Evolutionary conservation across 2,329 filamentous ascomycete species (phyloP).

Genomic region (Davidsoniella neocaledoniae): DNA sequence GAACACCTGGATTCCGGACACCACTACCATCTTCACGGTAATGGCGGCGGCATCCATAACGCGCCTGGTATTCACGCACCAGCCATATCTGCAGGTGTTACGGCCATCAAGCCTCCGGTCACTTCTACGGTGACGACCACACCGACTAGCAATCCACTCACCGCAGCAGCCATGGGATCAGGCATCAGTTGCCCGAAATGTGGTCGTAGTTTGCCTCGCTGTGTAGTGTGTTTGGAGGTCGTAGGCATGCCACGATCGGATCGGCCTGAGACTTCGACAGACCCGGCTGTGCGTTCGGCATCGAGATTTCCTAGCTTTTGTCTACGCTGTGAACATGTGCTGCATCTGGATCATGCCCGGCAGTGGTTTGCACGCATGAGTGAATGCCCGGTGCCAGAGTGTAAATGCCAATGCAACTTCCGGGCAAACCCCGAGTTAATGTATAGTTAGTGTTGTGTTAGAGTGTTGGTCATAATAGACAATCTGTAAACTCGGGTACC

Average conservation of each 20-base stretch:
- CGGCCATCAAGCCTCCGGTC: constrained; percentile 13
- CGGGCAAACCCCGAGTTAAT: constrained; percentile 41
- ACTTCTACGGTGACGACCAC: too few species aligned
- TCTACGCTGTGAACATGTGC: constrained; percentile 48
- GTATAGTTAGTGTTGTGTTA: constrained; percentile 21
- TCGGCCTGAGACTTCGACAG: constrained; percentile 33
- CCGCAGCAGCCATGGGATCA: constrained; percentile 37
- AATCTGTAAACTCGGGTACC: too few species aligned
- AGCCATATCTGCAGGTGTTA: background rate
- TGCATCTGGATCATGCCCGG: constrained; percentile 49
- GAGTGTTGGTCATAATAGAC: too few species aligned
- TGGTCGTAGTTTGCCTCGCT: constrained; percentile 48
- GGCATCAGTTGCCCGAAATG: constrained; percentile 51
- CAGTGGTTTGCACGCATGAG: constrained; percentile 49
- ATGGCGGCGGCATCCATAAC: background rate
- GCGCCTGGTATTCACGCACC: background rate
- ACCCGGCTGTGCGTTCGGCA: constrained; percentile 29
- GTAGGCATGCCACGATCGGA: constrained; percentile 48
- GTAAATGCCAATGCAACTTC: constrained; percentile 47
- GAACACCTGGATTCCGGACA: too few species aligned
- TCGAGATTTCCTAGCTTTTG: constrained; percentile 53
- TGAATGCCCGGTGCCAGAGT: constrained; percentile 53
- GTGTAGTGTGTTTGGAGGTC: constrained; percentile 50
- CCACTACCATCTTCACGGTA: background rate
- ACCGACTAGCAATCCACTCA: constrained; percentile 32